Evolutionary conservation across 2,329 filamentous ascomycete genomes (phyloP), one percentile per base, ranked within the genome.

Genomic region (Thielaviopsis populi): DNA sequence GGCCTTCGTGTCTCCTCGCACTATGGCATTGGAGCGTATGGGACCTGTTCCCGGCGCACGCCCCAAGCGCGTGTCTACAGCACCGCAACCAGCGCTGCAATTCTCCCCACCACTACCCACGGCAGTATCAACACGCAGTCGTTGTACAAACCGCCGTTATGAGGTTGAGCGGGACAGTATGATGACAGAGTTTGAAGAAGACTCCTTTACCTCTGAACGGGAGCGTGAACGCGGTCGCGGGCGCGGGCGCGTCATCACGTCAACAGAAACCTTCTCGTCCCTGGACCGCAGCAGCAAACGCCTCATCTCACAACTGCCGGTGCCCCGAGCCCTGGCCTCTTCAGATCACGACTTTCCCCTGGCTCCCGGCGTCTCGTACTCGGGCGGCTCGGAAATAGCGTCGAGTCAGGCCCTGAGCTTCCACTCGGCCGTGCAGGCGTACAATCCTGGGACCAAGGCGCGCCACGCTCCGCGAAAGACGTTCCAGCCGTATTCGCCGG

Each of bases 171-270:
- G 65, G 3, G 75, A 78, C 64, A 77, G 80, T 70, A 73, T 77
- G 64, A 72, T 80, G 67, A 78, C 79, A 8, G 75, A 83, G 71
- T 78, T 82, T 65, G 79, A 82, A 66, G 76, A 82, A 71, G 77
- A 80, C 68, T 72, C 75, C 54, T 56, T 69, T 58, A 72, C 73
- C 2, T 68, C 67, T 24, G 65, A 67, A 13, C 64, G 66, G 3
- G 66, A 70, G 69, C 27, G 74, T 37, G 33, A 37, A 37, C 33
- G 15, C 17, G 42, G 42, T 2, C 42, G 15, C 4, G 50, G 50
- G 13, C 50, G 50, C 17, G 17, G 24, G 7, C 69, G 75, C 67
- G n/a, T 41, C 79, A 83, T 68, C 77, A 75, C 69, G 74, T 74
- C 67, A 78, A 79, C 0, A 82, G 82, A 68, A 82, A 80, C 80